These are phyloP conservation scores for Penicillium sp. DNA, from an alignment of 2,329 filamentous ascomycete species.

Conservation along the genomic window DNA sequence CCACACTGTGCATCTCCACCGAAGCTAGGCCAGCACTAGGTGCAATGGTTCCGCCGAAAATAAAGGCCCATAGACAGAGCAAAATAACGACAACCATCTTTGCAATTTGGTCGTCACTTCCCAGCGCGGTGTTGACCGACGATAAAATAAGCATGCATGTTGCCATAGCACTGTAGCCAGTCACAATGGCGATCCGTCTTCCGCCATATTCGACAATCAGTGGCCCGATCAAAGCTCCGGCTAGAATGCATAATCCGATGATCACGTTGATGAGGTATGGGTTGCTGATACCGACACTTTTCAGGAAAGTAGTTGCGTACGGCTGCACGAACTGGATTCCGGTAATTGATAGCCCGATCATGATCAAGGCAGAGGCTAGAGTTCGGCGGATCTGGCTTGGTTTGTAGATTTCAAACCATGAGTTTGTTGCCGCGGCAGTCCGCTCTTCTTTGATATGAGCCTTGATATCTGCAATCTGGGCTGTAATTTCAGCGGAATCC, in stretches of 20 bases:
- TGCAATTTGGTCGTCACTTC: slow-evolving; percentile 11
- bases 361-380: slow-evolving; percentile 21
- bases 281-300: slow-evolving; percentile 22
- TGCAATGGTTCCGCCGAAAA: slow-evolving; percentile 26
- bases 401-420: slow-evolving; percentile 25
- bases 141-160: slow-evolving; percentile 25
- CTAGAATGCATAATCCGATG: slow-evolving; percentile 19
- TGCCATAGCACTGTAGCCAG: slow-evolving; percentile 22
- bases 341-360: slow-evolving; percentile 26
- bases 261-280: slow-evolving; percentile 24
- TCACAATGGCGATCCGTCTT: slow-evolving; percentile 21
- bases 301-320: slow-evolving; percentile 20
- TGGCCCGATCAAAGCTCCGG: slow-evolving; percentile 18
- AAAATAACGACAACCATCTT: slow-evolving; percentile 26
- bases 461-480: slow-evolving; percentile 25
- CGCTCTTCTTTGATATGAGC: slow-evolving; percentile 25
- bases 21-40: slow-evolving; percentile 23
- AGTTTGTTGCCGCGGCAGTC: slow-evolving; percentile 8
- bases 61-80: slow-evolving; percentile 27
- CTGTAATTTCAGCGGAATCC: slow-evolving; percentile 19
- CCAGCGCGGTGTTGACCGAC: slow-evolving; percentile 19
- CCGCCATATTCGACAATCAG: slow-evolving; percentile 23
- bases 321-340: slow-evolving; percentile 25
- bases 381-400: slow-evolving; percentile 23
- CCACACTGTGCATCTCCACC: slow-evolving; percentile 28